phyloP scores from a whole-genome alignment of 805 yeast species.

The Ogataea trehaloabstinens region DNA sequence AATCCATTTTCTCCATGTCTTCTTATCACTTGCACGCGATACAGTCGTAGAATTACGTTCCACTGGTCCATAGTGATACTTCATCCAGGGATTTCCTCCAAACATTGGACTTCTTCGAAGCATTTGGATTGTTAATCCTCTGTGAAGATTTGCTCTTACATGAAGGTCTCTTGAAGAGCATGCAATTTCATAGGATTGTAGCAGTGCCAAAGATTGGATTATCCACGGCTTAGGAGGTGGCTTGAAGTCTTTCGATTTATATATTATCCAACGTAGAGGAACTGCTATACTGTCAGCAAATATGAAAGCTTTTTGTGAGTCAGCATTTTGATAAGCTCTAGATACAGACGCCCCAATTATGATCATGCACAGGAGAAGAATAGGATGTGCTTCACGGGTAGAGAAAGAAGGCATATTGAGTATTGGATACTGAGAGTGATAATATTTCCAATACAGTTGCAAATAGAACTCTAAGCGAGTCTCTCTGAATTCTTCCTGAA shows the following conservation, averaged over 20 bases:
- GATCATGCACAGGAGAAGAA: slow-evolving; percentile 52
- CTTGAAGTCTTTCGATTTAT: slow-evolving; percentile 39
- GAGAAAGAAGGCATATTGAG: slow-evolving; percentile 47
- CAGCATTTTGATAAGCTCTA: slow-evolving; percentile 5
- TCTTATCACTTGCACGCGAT: slow-evolving; percentile 23
- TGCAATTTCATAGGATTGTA: slow-evolving; percentile 47
- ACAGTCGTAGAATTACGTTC: slow-evolving; percentile 15
- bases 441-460: slow-evolving; percentile 48
- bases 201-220: slow-evolving; percentile 41
- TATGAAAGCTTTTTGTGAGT: slow-evolving; percentile 2
- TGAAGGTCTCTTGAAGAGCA: slow-evolving; percentile 41
- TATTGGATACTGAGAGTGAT: slow-evolving; percentile 51
- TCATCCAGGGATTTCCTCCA: slow-evolving; percentile 38
- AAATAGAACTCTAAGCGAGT: slow-evolving; percentile 17
- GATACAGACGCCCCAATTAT: slow-evolving; percentile 44
- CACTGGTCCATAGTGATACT: slow-evolving; percentile 18
- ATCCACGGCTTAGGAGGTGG: slow-evolving; percentile 46
- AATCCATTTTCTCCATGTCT: slow-evolving; percentile 58
- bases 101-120: slow-evolving; percentile 43
- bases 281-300: slow-evolving; percentile 35
- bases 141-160: slow-evolving; percentile 48
- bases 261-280: slow-evolving; percentile 43
- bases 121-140: slow-evolving; percentile 48
- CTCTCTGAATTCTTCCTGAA: slow-evolving; percentile 9
- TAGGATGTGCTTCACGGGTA: slow-evolving; percentile 47